Evolutionary conservation across 2,329 filamentous ascomycete genomes (phyloP), one percentile per base, ranked within the genome.

Genomic region (Diplodia sapinea): DNA sequence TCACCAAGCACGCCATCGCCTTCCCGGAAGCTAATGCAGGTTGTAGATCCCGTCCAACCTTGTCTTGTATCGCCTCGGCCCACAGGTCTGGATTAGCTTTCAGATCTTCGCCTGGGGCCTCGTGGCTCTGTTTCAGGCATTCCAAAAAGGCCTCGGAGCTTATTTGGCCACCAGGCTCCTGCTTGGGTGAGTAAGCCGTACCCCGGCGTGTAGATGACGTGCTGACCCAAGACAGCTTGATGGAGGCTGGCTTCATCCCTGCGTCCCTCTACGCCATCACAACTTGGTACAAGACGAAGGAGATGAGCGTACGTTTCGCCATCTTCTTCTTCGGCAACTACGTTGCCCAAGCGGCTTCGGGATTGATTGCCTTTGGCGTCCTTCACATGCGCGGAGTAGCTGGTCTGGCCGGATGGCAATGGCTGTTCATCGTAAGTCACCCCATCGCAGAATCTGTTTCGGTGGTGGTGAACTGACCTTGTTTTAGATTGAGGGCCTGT

Each of bases 301-400:
- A 89, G 72, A 79, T 84, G 57, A 85, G 87, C 64, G 87, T 84
- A 62, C 80, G 87, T 4, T 83, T 88, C 56, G 84, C 86, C 7
- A 78, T 88, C 7, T 89, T 88, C 72, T 89, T 86, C 72, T 86
- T 82, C 52, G 85, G 84, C 36, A 85, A 85, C 2, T 83, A 84
- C 8, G 75, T 88, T 13, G 86, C 87, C 0, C 85, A 85, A 26
- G 87, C 87, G 1, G 89, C 89, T 73, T 86, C 86, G 55, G 87
- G 87, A 12, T 79, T 89, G 20, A 78, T 89, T 0, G 87, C 87
- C 0, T 86, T 83, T 69, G 77, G 77, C 1, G 90, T 91, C 70
- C 80, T 79, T 23, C 89, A 91, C 70, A 84, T 89, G 69, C 86
- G 89, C 72, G 80, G 82, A 36, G 83, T 84, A 3, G 82, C 81